Conservation (phyloP, 805 yeast species). For the Candida tallmaniae region DNA sequence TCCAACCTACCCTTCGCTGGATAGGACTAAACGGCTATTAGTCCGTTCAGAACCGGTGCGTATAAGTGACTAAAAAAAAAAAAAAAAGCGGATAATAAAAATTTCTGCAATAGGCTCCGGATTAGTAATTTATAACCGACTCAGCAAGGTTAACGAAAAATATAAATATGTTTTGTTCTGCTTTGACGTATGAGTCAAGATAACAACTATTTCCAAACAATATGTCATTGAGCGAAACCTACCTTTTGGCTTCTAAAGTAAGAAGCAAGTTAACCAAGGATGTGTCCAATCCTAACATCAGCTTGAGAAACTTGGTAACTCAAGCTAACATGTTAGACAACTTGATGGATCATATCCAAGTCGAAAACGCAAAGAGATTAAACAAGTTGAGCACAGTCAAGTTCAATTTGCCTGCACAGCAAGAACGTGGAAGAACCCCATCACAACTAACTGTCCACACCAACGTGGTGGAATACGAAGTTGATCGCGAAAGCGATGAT, state of each 20-base stretch:
- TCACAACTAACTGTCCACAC: constrained; percentile 15
- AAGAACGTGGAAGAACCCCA: constrained; percentile 13
- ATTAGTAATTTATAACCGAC: constrained; percentile 1
- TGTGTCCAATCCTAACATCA: constrained; percentile 53
- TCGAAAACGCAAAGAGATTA: constrained; percentile 24
- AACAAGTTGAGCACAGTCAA: constrained; percentile 12
- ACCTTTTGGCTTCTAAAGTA: constrained; percentile 60
- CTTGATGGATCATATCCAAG: constrained; percentile 49
- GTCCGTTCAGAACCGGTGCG: too few species aligned
- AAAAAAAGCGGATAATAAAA: too few species aligned
- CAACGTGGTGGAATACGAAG: constrained; percentile 36
- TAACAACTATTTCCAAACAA: not conserved
- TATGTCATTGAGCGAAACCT: constrained; percentile 47
- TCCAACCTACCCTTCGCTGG: too few species aligned
- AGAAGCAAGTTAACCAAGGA: constrained; percentile 59
- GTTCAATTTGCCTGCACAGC: constrained; percentile 9
- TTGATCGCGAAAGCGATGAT: constrained; percentile 25
- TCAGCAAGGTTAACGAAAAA: too few species aligned
- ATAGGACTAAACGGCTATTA: too few species aligned
- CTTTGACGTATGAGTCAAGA: not conserved
- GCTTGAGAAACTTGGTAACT: constrained; percentile 54
- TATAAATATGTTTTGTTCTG: not conserved
- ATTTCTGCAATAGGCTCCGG: too few species aligned
- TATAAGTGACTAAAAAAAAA: too few species aligned
- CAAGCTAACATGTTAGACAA: constrained; percentile 71